Evolutionary conservation across 2,329 filamentous ascomycete species (phyloP), one percentile per base, ranked within the genome.

Genomic region (Bisporella sp.): DNA sequence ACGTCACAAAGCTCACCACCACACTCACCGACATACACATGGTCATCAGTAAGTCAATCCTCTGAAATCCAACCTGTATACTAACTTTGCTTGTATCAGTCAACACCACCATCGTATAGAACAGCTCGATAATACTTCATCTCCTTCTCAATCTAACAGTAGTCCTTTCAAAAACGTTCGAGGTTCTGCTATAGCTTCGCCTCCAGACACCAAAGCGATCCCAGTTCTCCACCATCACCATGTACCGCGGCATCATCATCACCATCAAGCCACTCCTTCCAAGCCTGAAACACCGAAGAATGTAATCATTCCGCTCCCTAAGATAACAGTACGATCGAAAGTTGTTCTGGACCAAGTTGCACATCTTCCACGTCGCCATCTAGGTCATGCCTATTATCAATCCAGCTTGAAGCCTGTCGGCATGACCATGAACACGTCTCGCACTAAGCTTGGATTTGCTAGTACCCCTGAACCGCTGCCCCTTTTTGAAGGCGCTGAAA

Each of bases 351-450:
- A 89, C 1, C 83, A 81, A 31, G 82, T 92, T 4, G 76, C 84
- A 1, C 72, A 85, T 51, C 75, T 81, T 13, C 86, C 88, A 6
- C 84, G 90, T 7, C 78, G 82, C 49, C 90, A 96, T 64, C 78
- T 97, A 2, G 92, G 92, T 33, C 88, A 89, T 51, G 85, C 88
- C 4, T 74, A 95, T 11, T 97, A 97, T 65, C 77, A 85, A 46
- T 81, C 88, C 1, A 77, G 73, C 5, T 73, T 95, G 4, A 77
- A 73, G 56, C 71, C 78, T 0, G 52, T 35, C 69, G 2, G 69
- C 66, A 6, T 64, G 68, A 8, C 82, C 37, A 28, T 5, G 45
- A 12, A 82, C 70, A 74, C 81, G 53, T 7, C 48, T 28, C 43
- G 45, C 50, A 43, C 46, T 31, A 41, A 50, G 7, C 51, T 55